Evolutionary conservation across 208 protist species (phyloP), one percentile per base, ranked within the genome.

Genomic region (Acanthamoeba pearcei): DNA sequence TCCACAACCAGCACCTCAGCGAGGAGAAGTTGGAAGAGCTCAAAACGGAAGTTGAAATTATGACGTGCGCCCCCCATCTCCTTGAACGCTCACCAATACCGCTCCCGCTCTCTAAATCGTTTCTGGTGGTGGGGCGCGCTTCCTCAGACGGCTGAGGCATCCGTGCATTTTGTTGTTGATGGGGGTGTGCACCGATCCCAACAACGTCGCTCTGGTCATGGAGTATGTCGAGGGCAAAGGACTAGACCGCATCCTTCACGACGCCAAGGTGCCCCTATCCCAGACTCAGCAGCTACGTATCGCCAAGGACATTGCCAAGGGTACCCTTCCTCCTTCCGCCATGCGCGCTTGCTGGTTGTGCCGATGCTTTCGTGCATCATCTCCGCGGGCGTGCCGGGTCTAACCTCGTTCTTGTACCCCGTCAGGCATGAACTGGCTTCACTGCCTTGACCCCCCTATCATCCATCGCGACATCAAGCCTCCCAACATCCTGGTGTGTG

Each of bases 1-100:
- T 90, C 82, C 82, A 90, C 35, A 90, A 90, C 53, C 82, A 90
- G 57, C 82, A 90, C 57, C 82, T 90, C 82, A 90, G 82, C 82
- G 82, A 68, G 15, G 82, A 90, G 27, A 90, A 90, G 57, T 32
- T 90, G n/a, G 82, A 90, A 35, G 82, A 90, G 53, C 82, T 90
- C 82, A 90, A 68, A 27, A 90, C 82, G 3, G 82, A 90, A 42
- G 82, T 90, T 8, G 82, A 90, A 90, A 90, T 90, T 2, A 90
- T 90, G 82, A 90, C 53, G 82, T 90, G 24, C 53, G 32, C 27
- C 76, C 32, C 66, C 5, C 46, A 9, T 51, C 22, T 19, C 12
- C 42, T 35, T n/a, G 46, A 38, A 13, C 5, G 22, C 35, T 3
- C n/a, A 17, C n/a, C 35, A 17, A 38, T 38, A 38, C 38, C 38